Evolutionary conservation across 2,329 filamentous ascomycete genomes (phyloP).

Genomic region (Cercospora sp.): DNA sequence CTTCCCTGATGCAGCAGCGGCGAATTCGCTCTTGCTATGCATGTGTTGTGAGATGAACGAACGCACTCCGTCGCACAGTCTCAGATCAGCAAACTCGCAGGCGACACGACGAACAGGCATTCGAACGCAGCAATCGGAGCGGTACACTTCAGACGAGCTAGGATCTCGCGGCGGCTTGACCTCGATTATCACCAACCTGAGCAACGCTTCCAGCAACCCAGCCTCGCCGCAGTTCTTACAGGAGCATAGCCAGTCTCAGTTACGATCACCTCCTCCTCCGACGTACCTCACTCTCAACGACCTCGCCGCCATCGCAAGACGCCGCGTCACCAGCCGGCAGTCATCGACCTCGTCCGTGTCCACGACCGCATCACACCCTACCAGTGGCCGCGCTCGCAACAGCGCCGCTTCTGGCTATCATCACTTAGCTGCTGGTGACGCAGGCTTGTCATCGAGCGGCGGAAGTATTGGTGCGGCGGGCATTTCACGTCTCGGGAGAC

Average conservation of each 20-base stretch:
- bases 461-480: conserved; percentile 54
- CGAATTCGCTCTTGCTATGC: background rate
- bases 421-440: conserved; percentile 58
- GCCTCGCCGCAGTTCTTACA: conserved; percentile 1
- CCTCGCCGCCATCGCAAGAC: conserved; percentile 49
- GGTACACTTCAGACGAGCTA: conserved; percentile 13
- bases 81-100: conserved; percentile 9
- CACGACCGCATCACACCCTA: conserved; percentile 55
- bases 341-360: conserved; percentile 59
- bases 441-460: conserved; percentile 55
- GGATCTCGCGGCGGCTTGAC: conserved; percentile 15
- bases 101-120: conserved; percentile 4
- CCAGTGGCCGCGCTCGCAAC: conserved; percentile 57
- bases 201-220: conserved; percentile 8
- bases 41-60: conserved; percentile 7
- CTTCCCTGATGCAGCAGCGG: background rate
- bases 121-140: conserved; percentile 11
- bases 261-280: conserved; percentile 4
- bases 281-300: conserved; percentile 54
- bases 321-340: conserved; percentile 55
- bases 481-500: conserved; percentile 58
- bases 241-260: background rate
- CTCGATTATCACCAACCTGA: conserved; percentile 13
- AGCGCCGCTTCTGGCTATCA: conserved; percentile 56
- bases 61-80: conserved; percentile 7